phyloP scores from a whole-genome alignment of 1,284 basidiomycete genomes.

The Gymnopus androsaceus region DNA sequence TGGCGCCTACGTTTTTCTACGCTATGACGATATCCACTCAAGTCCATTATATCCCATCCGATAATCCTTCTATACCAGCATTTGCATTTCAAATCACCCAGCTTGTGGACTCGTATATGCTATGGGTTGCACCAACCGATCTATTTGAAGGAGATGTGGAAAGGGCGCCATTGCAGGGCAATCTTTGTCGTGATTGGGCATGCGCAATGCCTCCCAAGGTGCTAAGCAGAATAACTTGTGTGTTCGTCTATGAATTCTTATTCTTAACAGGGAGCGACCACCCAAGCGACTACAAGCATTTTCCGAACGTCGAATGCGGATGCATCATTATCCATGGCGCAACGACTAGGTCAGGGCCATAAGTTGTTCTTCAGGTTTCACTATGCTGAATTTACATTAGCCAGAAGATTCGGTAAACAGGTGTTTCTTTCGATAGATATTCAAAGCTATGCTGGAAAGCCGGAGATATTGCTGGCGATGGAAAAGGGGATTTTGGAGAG shows the following conservation, averaged over 20 bases:
- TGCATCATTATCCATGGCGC: slow-evolving; percentile 71
- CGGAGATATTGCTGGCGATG: slow-evolving; percentile 49
- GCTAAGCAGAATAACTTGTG: background rate
- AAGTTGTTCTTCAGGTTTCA: slow-evolving; percentile 15
- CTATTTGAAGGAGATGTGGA: slow-evolving; percentile 48
- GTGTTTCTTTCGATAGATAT: slow-evolving; percentile 74
- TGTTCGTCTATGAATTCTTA: too few relatives aligned
- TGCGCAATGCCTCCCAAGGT: slow-evolving; percentile 70
- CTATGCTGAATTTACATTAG: slow-evolving; percentile 35
- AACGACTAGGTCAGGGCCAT: slow-evolving; percentile 65
- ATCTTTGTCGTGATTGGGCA: slow-evolving; percentile 77
- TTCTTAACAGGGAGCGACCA: slow-evolving; percentile 11
- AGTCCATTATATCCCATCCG: slow-evolving; percentile 47
- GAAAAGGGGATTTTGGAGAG: slow-evolving; percentile 58
- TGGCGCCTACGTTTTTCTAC: too few relatives aligned
- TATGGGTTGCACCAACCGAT: slow-evolving; percentile 77
- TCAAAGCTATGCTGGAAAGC: slow-evolving; percentile 44
- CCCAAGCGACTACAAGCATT: slow-evolving; percentile 33
- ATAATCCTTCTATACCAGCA: slow-evolving; percentile 52
- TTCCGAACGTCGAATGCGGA: slow-evolving; percentile 69
- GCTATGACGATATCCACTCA: slow-evolving; percentile 37
- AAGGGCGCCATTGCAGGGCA: slow-evolving; percentile 51
- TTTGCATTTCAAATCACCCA: slow-evolving; percentile 71
- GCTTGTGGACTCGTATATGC: slow-evolving; percentile 74
- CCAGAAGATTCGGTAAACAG: slow-evolving; percentile 62